Base-by-base conservation (phyloP, 495 filamentous ascomycete species). In the Aspergillus wentii region DNA sequence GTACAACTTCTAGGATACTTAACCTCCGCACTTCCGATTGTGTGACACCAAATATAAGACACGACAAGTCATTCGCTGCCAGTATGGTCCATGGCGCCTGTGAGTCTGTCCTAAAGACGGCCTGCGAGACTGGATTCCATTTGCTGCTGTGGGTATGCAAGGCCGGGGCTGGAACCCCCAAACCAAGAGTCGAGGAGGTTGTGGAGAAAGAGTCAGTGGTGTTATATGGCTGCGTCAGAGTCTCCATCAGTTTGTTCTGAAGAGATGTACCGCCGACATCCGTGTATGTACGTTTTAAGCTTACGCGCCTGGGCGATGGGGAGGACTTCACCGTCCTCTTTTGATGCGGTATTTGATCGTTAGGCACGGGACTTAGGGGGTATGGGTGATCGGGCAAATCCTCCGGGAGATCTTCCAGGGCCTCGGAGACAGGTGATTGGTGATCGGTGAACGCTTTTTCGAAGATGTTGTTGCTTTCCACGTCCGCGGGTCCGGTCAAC, bases 11-110 rank as follows among this genome's bases (percentile, higher is more conserved):
- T 38, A 98, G 57, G 39, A 98, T 97, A 40, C 94, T 89, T 69
- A 97, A 79, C 53, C 88, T 95, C 19, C 88, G 80, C 22, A 98
- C 83, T 62, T 98, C 92, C 7, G 86, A 85, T 54, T 88, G 86
- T 4, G 91, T 94, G 18, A 98, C 87, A 25, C 92, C 92, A 62
- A 98, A 97, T 31, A 98, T 78, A 17, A 98, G 72, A 62, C 92
- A 98, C 11, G 94, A 91, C 22, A 98, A 71, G 58, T 98, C 92
- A 53, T 98, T 98, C n/a, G 92, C 94, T 6, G 91, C 84, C 31
- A 95, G 70, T 38, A 98, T 95, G 2, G 91, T 97, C 86, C 88
- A 98, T 4, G 92, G 94, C 8, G 84, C 72, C 30, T 82, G 73
- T 30, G 86, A 74, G 60, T 94, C 86, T 11, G 92, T 98, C 13